These are phyloP conservation scores for Saccharomyces uvarum DNA, from an alignment of 1,139 yeast species.

Conservation along the genomic window DNA sequence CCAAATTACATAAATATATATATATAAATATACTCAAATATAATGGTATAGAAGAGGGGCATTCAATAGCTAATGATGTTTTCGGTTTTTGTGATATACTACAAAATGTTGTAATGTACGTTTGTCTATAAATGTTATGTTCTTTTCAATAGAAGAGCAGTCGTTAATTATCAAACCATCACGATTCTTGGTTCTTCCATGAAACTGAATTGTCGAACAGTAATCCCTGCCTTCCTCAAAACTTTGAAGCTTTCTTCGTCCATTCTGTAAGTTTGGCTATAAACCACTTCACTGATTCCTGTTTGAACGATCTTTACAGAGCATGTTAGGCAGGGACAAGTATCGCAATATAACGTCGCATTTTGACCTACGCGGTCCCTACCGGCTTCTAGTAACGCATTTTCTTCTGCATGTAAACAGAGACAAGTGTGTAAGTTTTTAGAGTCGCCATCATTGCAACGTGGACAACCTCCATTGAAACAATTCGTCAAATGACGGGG, in stretches of 20 bases:
- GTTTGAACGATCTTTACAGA: slow-evolving; percentile 89
- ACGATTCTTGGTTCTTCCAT: slow-evolving; percentile 25
- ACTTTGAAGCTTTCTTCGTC: slow-evolving; percentile 67
- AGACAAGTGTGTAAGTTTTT: slow-evolving; percentile 80
- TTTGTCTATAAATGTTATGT: background rate
- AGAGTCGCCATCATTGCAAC: slow-evolving; percentile 65
- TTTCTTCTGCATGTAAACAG: slow-evolving; percentile 95
- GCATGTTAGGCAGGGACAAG: slow-evolving; percentile 96
- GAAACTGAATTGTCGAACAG: slow-evolving; percentile 57
- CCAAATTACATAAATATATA: background rate
- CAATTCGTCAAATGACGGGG: slow-evolving; percentile 84
- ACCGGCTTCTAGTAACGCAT: slow-evolving; percentile 90
- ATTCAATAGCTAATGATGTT: background rate
- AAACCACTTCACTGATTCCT: slow-evolving; percentile 89
- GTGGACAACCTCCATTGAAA: slow-evolving; percentile 87
- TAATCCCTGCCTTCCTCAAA: slow-evolving; percentile 64
- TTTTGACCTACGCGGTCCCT: slow-evolving; percentile 67
- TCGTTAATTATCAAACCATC: slow-evolving; percentile 10
- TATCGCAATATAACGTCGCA: slow-evolving; percentile 77
- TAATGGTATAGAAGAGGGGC: background rate
- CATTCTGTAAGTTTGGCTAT: slow-evolving; percentile 89
- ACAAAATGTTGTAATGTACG: background rate
- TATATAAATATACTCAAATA: background rate
- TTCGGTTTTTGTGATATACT: background rate
- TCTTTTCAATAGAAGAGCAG: background rate